Evolutionary conservation across 75 land plant species (phyloP).

Genomic region (Cupressus sempervirens): DNA sequence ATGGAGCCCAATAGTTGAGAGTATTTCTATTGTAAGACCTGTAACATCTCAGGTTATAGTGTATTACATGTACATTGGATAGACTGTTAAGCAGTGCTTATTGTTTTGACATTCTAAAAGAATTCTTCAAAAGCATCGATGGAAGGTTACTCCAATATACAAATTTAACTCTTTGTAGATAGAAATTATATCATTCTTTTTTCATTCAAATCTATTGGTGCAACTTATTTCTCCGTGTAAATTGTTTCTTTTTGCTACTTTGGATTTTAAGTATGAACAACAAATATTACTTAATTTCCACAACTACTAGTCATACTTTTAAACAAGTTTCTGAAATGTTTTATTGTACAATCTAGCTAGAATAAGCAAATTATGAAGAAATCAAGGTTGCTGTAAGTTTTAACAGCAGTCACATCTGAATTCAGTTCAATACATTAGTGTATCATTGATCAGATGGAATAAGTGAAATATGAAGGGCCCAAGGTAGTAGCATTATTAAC

Average conservation of each 20-base stretch:
- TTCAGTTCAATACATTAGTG: too few relatives aligned
- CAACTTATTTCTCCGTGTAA: background rate
- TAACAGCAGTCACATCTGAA: too few relatives aligned
- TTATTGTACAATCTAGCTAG: background rate
- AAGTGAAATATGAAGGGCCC: background rate
- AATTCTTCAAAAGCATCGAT: background rate
- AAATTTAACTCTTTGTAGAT: background rate
- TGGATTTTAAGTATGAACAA: background rate
- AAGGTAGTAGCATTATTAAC: too few relatives aligned
- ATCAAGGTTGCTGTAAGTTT: too few relatives aligned
- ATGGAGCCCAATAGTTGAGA: background rate
- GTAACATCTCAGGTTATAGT: background rate
- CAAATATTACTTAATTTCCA: background rate
- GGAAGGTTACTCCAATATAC: background rate
- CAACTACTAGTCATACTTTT: background rate
- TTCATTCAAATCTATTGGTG: background rate
- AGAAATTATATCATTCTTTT: background rate
- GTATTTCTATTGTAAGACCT: background rate
- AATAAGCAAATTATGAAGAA: background rate
- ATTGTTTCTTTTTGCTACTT: background rate
- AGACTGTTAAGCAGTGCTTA: background rate
- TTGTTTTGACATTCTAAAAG: background rate
- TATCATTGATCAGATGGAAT: too few relatives aligned
- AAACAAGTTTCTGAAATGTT: background rate
- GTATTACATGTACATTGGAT: constrained; percentile 1